Evolutionary conservation across 2,329 filamentous ascomycete species (phyloP), one percentile per base, ranked within the genome.

Genomic region (Epicoccum nigrum): DNA sequence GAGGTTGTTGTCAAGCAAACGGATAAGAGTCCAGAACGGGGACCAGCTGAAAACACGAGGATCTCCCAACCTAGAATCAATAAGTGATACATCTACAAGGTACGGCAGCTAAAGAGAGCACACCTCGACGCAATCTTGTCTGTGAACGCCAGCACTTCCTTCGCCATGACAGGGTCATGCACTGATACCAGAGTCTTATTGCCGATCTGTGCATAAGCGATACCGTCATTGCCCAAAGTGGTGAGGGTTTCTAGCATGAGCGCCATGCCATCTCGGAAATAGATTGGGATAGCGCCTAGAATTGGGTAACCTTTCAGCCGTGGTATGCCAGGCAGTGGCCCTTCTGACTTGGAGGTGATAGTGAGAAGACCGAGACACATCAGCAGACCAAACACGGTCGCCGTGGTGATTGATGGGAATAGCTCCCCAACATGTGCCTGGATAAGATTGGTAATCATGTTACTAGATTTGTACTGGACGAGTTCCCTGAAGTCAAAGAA

Each of bases 161-260:
- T 42, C n/a, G 33, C 34, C 40, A 53, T 48, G 6, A 15, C 34
- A 16, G 50, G 44, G 12, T 44, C 44, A 12, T 53, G 50, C 3
- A 47, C 28, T 9, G 50, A 53, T 5, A 45, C 50, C 9, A 53
- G 21, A 4, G 23, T 47, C 39, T 43, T 44, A 21, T 47, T 47
- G 3, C 39, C 43, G 3, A 53, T 34, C n/a, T 37, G 34, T 4
- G 44, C 45, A 23, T 48, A 53, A 1, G 50, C 12, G 7, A 48
- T 48, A 5, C 50, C 44, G n/a, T 48, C 50, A 7, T 40, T 39
- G 7, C 44, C 44, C 3, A 47, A 4, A 5, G 33, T 31, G 2
- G 34, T 45, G 16, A 53, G 16, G 3, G 30, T 45, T 11, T 47
- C 39, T 13, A 53, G 8, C 15, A 53, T 30, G n/a, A 39, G 6